Base-by-base conservation (phyloP, 306 rosid genomes). In the Astragalus membranaceus region DNA sequence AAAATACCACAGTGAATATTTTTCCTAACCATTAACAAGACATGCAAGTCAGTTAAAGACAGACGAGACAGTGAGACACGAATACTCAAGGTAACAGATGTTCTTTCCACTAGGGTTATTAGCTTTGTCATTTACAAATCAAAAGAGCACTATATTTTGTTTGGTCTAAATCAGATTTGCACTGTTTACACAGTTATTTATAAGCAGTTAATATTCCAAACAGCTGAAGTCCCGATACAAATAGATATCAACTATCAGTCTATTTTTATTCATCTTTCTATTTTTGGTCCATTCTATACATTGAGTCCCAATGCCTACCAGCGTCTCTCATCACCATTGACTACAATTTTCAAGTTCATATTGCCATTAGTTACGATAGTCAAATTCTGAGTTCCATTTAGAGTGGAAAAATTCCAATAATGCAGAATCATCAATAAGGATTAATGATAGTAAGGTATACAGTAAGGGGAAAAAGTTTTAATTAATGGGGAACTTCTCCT, bases 1-100 rank as follows among this genome's bases (percentile, higher is more conserved):
- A 26, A 26, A 26, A 1, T 20, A 50, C 8, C 12, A 35, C 26
- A 49, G 37, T 39, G 13, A 54, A 60, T 10, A 55, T 13, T 73
- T 6, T 50, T 55, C 69, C 49, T 36, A 69, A 70, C 65, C 16
- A 64, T 48, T 49, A 70, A 70, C 54, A 46, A 10, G 43, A 56
- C 54, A n/a, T 37, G 52, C 52, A 36, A 23, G 52, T 23, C 44
- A 48, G 9, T 49, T 14, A 47, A 49, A 26, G 64, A 66, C 26
- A 57, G 23, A 17, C n/a, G 12, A 56, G 56, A 15, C 11, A 30
- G 36, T n/a, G 12, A 56, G 56, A 15, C 11, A 30, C 36, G 61
- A 47, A 29, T 20, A 49, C 41, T 77, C 43, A 46, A 63, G 35
- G 35, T 63, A 48, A 42, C 50, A 29, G 9, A 48, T 46, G 29